Base-by-base conservation (phyloP, 495 filamentous ascomycete genomes). In the Acidomyces sp. region DNA sequence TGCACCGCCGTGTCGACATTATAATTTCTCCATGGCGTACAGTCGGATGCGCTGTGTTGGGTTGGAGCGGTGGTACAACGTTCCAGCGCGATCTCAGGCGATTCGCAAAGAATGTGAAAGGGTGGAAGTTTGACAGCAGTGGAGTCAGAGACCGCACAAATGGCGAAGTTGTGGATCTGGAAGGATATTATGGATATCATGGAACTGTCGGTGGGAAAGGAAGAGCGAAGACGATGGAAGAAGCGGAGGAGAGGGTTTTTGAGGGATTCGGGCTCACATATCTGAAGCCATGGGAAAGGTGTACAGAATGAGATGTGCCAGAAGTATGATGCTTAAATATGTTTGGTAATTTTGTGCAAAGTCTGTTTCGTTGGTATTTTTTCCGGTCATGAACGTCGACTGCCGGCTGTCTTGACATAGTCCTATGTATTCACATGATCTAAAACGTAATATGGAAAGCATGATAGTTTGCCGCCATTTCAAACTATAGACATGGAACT, bases 21-120 rank as follows among this genome's bases (percentile, higher is more conserved):
- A 93, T 99, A 54, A 69, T 96, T 42, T 75, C 75, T 13, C 87
- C 86, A 0, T 92, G 87, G 80, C 77, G 74, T 22, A 90, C 83
- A 3, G 72, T 80, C 2, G 90, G 92, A 0, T 94, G 85, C 51
- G 90, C 85, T 0, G 70, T 96, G 2, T 61, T 86, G 3, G 86
- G 83, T 2, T 96, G 88, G 92, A 78, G 79, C 11, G 82, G 84
- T 2, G 92, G 77, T 6, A 84, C 75, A 4, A 94, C 86, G 0
- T 99, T 94, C 53, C 73, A 93, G 63, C 65, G 92, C 22, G 90
- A 99, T 57, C 53, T 99, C 39, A 63, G 86, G 27, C 60, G 78
- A 35, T 88, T 83, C 57, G 80, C 78, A 35, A 93, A 86, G 62
- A 71, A 77, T 39, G 66, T 66, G 31, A 72, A 71, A 46, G 61